These are phyloP conservation scores for Eimeria falciformis DNA, from an alignment of 169 alveolate genomes.

Conservation along the genomic window DNA sequence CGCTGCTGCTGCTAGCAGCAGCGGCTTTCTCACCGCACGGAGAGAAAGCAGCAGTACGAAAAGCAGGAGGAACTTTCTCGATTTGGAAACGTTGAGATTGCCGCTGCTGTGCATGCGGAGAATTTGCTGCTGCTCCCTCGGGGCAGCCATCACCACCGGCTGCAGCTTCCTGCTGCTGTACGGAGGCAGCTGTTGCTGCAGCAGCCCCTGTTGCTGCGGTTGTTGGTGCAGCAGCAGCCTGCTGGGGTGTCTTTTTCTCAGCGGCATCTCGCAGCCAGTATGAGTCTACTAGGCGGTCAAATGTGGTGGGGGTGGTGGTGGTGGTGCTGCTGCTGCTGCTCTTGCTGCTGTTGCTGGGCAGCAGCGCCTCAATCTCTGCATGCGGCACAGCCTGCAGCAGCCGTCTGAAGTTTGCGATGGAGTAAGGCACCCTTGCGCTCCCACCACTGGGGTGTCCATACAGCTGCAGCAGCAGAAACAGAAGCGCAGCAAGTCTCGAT, in stretches of 20 bases:
- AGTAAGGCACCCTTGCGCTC: neutral
- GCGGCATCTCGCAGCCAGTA: constrained; percentile 45
- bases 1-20: neutral
- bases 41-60: neutral
- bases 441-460: neutral
- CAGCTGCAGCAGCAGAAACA: constrained; percentile 10
- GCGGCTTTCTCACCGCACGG: neutral
- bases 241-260: neutral
- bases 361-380: constrained; percentile 31
- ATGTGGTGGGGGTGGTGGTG: constrained; percentile 7
- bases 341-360: neutral
- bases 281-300: constrained; percentile 10
- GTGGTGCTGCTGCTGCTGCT: constrained; percentile 40
- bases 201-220: neutral
- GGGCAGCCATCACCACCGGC: too few relatives aligned
- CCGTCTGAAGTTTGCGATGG: constrained; percentile 16
- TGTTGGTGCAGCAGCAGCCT: neutral
- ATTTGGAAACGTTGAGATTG: too few relatives aligned
- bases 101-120: neutral
- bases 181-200: constrained; percentile 1
- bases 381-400: constrained; percentile 37
- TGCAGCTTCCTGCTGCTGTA: too few relatives aligned
- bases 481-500: neutral
- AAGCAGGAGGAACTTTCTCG: too few relatives aligned
- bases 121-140: neutral